A percentile compares a stretch with the other conserved stretches of the same genome.
phyloP scores from a whole-genome alignment of 2,329 filamentous ascomycete species.

The Cercospora brassicicola region DNA sequence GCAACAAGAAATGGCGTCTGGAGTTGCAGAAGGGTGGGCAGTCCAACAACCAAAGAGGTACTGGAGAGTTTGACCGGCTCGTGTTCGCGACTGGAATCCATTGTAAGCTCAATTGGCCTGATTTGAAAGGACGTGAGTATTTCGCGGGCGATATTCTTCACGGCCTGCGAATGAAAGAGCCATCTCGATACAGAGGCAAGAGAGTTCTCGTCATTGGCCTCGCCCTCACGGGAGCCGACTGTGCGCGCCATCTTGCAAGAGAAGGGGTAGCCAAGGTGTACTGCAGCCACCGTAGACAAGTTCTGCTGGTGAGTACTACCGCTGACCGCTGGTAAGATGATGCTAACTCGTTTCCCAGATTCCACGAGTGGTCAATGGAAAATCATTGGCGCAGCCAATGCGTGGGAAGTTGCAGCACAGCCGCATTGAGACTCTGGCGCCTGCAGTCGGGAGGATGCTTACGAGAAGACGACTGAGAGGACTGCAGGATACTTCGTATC shows the following conservation, averaged over 20 bases:
- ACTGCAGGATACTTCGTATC: neutral
- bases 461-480: neutral
- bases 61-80: neutral
- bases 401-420: neutral
- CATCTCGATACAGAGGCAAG: constrained; percentile 43
- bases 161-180: constrained; percentile 25
- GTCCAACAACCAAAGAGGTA: neutral
- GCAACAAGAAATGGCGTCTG: neutral
- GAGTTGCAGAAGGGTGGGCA: neutral
- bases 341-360: neutral
- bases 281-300: neutral
- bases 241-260: constrained; percentile 17
- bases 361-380: neutral
- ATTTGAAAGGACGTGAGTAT: constrained; percentile 34
- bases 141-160: constrained; percentile 47
- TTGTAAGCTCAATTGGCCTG: neutral
- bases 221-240: constrained; percentile 44
- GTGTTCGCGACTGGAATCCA: neutral
- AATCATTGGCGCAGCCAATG: neutral
- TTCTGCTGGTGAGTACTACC: neutral
- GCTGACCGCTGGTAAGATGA: neutral
- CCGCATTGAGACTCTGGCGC: neutral
- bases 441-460: neutral
- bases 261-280: constrained; percentile 6
- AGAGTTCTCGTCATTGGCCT: constrained; percentile 49